Evolutionary conservation across 1,284 basidiomycete species (phyloP).

Genomic region (Cryptococcus hybrid): DNA sequence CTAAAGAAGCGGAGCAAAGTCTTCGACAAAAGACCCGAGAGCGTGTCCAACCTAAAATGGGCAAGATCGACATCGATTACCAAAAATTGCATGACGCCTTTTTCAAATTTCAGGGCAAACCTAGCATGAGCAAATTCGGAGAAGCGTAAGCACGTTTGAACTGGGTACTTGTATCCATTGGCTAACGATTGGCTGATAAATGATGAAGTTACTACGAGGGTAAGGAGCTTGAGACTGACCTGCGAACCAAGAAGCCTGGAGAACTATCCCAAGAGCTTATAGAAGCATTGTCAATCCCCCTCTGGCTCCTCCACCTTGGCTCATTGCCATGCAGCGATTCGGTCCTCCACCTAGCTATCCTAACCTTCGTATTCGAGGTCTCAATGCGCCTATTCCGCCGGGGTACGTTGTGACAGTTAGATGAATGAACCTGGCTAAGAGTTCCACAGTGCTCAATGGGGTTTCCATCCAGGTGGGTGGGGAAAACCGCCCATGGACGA

Average conservation of each 20-base stretch:
- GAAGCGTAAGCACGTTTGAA: slow-evolving; percentile 67
- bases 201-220: slow-evolving; percentile 90
- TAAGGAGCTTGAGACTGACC: slow-evolving; percentile 96
- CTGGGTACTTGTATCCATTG: slow-evolving; percentile 7
- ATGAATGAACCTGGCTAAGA: slow-evolving; percentile 1
- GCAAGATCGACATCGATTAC: slow-evolving; percentile 99
- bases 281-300: slow-evolving; percentile 97
- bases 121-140: slow-evolving; percentile 80
- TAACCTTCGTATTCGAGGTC: slow-evolving; percentile 89
- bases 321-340: slow-evolving; percentile 99
- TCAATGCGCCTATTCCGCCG: slow-evolving; percentile 96
- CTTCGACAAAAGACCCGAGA: slow-evolving; percentile 95
- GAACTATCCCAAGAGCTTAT: slow-evolving; percentile 95
- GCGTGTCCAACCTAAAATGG: slow-evolving; percentile 99
- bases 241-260: slow-evolving; percentile 94
- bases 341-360: slow-evolving; percentile 98
- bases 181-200: background rate
- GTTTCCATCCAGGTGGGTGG: slow-evolving; percentile 99
- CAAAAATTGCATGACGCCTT: slow-evolving; percentile 99
- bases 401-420: slow-evolving; percentile 59
- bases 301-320: slow-evolving; percentile 95
- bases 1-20: slow-evolving; percentile 93
- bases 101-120: slow-evolving; percentile 96
- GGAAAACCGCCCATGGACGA: slow-evolving; percentile 99
- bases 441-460: slow-evolving; percentile 83